phyloP scores from a whole-genome alignment of 148 eudicot species.

The Chenopodium album region DNA sequence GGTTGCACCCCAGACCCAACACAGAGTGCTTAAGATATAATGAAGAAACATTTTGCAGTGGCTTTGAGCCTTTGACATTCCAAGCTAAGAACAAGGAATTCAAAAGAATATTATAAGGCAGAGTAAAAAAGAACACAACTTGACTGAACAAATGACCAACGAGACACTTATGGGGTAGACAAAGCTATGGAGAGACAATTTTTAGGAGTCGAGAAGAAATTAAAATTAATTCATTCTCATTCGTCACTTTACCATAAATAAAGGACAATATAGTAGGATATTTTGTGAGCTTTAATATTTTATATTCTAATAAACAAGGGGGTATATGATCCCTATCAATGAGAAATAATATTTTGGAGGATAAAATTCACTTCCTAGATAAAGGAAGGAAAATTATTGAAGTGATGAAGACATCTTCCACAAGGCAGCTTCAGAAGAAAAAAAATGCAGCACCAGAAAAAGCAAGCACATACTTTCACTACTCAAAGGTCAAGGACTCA shows the following conservation, averaged over 20 bases:
- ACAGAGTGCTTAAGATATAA: neutral
- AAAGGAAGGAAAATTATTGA: neutral
- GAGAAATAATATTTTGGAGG: neutral
- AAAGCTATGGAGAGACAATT: neutral
- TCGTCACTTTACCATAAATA: neutral
- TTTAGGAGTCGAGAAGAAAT: neutral
- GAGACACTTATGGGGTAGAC: neutral
- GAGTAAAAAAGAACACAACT: too few relatives aligned
- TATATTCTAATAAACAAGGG: neutral
- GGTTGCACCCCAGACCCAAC: neutral
- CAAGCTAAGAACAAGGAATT: too few relatives aligned
- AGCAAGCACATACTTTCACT: neutral
- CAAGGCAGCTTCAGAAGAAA: neutral
- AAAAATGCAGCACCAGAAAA: neutral
- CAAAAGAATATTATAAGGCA: too few relatives aligned
- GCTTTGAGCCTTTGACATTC: too few relatives aligned
- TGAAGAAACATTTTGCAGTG: neutral
- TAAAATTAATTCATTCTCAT: neutral
- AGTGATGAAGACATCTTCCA: neutral
- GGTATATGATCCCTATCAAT: neutral
- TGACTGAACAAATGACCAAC: neutral
- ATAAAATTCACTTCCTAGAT: neutral
- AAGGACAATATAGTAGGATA: neutral
- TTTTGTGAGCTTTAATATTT: neutral
- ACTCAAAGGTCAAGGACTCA: neutral